phyloP scores from a whole-genome alignment of 2,329 filamentous ascomycete species.

The Ophiostoma triangulosporum region DNA sequence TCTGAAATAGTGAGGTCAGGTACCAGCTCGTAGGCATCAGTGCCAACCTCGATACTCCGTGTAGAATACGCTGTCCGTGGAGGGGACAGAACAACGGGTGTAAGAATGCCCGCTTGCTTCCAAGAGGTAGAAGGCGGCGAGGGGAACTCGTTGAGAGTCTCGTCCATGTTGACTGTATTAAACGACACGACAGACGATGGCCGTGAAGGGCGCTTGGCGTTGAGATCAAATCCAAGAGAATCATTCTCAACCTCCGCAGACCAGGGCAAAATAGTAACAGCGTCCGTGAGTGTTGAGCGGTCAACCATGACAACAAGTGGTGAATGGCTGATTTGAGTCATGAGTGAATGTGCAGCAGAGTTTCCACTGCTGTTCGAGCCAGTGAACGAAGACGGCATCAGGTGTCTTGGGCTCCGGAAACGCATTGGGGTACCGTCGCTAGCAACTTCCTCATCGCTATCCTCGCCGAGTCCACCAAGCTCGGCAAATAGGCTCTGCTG shows the following conservation, averaged over 20 bases:
- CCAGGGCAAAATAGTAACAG: conserved; percentile 27
- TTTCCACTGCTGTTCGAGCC: conserved; percentile 4
- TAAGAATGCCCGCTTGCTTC: conserved; percentile 13
- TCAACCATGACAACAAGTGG: conserved; percentile 45
- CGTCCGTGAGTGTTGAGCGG: conserved; percentile 47
- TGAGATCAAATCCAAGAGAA: background rate
- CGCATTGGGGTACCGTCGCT: conserved; percentile 43
- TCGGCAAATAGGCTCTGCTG: conserved; percentile 84
- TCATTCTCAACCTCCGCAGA: conserved; percentile 5
- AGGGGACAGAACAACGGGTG: conserved; percentile 18
- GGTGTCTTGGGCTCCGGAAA: conserved; percentile 30
- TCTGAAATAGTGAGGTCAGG: conserved; percentile 8
- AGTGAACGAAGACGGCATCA: conserved; percentile 25
- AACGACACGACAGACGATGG: conserved; percentile 11
- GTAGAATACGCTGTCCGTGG: conserved; percentile 16
- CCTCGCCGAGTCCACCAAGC: conserved; percentile 59
- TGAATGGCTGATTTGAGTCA: conserved; percentile 35
- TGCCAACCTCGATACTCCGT: background rate
- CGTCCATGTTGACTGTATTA: conserved; percentile 23
- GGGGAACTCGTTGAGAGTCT: conserved; percentile 41
- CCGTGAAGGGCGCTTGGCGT: conserved; percentile 1
- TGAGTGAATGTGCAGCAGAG: conserved; percentile 27
- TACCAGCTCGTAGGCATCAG: background rate
- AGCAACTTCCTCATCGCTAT: conserved; percentile 58
- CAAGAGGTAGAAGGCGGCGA: conserved; percentile 34